A percentile compares a stretch with the other conserved stretches of the same genome.
These are phyloP conservation scores for Xerophyta viscosa DNA, from an alignment of 106 monocot species.

Conservation along the genomic window DNA sequence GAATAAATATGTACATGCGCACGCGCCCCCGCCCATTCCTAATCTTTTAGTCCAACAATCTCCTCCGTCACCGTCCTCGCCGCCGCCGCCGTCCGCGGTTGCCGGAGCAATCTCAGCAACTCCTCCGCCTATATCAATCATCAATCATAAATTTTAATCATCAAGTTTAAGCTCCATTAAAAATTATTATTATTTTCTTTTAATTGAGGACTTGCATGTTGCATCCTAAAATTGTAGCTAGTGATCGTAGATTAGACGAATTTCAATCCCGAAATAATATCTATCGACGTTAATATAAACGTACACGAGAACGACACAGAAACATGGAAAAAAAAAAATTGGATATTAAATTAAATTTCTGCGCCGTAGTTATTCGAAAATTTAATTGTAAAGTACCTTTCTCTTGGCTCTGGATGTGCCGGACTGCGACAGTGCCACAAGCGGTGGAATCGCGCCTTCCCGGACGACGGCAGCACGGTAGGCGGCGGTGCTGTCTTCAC, in stretches of 20 bases:
- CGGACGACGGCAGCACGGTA: slow-evolving; percentile 31
- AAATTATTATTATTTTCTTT: too few relatives aligned
- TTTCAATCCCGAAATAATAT: too few relatives aligned
- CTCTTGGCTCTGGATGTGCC: slow-evolving; percentile 23
- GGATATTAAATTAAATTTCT: not conserved
- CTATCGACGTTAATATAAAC: not conserved
- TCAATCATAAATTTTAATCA: not conserved
- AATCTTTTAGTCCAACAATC: not conserved
- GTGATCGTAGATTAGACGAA: too few relatives aligned
- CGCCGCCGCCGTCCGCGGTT: slow-evolving; percentile 26
- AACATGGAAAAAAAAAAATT: not conserved
- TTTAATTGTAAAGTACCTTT: slow-evolving; percentile 18
- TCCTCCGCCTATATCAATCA: slow-evolving; percentile 39
- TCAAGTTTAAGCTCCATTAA: too few relatives aligned
- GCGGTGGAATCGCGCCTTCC: slow-evolving; percentile 57
- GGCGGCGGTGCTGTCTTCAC: slow-evolving; percentile 24
- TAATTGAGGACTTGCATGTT: too few relatives aligned
- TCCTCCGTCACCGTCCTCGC: not conserved
- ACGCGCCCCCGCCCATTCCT: too few relatives aligned
- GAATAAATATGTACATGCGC: not conserved
- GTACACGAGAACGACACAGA: not conserved
- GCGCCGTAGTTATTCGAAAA: too few relatives aligned
- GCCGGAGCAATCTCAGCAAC: slow-evolving; percentile 42
- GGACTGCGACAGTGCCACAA: slow-evolving; percentile 55
- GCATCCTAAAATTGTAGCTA: too few relatives aligned